A percentile compares a stretch with the other conserved stretches of the same genome.
Evolutionary conservation across 352 stramenopile species (phyloP).

Genomic region (Phytophthora pini): DNA sequence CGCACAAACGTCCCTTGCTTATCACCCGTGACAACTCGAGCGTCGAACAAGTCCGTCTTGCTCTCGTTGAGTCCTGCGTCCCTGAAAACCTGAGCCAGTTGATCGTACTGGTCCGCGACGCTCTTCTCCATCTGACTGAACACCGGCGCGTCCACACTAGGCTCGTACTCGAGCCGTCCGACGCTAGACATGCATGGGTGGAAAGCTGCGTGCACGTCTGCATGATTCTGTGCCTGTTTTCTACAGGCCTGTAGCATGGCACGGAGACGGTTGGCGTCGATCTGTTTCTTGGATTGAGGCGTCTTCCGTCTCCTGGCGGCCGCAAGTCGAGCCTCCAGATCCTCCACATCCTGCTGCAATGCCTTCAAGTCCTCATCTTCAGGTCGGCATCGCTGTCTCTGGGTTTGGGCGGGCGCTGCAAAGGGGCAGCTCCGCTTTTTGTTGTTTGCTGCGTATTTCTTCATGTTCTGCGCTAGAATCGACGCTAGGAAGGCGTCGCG

Average conservation of each 20-base stretch:
- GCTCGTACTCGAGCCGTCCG: slow-evolving; percentile 35
- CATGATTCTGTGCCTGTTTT: slow-evolving; percentile 16
- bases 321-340: slow-evolving; percentile 28
- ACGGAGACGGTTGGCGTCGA: slow-evolving; percentile 13
- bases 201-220: not conserved
- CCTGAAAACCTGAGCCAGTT: slow-evolving; percentile 35
- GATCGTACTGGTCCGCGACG: slow-evolving; percentile 23
- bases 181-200: not conserved
- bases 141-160: slow-evolving; percentile 21
- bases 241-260: slow-evolving; percentile 26
- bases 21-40: slow-evolving; percentile 25
- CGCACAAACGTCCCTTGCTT: slow-evolving; percentile 41
- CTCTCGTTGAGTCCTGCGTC: slow-evolving; percentile 32
- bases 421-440: slow-evolving; percentile 34
- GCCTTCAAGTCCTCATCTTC: slow-evolving; percentile 26
- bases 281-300: slow-evolving; percentile 9
- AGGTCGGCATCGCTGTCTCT: slow-evolving; percentile 1
- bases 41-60: slow-evolving; percentile 23
- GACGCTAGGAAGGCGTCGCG: slow-evolving; percentile 27
- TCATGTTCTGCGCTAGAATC: slow-evolving; percentile 31
- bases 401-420: not conserved
- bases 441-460: slow-evolving; percentile 13
- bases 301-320: slow-evolving; percentile 15
- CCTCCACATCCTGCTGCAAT: slow-evolving; percentile 35
- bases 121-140: slow-evolving; percentile 33